phyloP scores from a whole-genome alignment of 371 early-diverging fungal species.

The Syncephalastrum contaminatum region DNA sequence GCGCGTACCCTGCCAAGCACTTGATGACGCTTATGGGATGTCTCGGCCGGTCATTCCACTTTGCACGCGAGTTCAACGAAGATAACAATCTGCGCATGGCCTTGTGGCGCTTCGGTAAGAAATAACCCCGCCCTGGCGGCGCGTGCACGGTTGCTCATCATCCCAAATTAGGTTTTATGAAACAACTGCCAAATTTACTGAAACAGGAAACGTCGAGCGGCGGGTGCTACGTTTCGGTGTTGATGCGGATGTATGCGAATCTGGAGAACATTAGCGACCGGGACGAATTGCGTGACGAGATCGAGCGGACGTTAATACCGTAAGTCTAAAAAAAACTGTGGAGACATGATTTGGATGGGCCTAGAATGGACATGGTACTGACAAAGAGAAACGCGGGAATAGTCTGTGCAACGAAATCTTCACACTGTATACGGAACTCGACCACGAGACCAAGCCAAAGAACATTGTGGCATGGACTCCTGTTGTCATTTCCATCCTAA shows the following conservation, averaged over 20 bases:
- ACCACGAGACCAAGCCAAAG: slow-evolving; percentile 52
- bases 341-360: neutral
- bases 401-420: slow-evolving; percentile 52
- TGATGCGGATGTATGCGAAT: slow-evolving; percentile 55
- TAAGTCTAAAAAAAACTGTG: slow-evolving; percentile 19
- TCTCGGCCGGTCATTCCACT: slow-evolving; percentile 78
- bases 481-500: slow-evolving; percentile 49
- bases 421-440: slow-evolving; percentile 45
- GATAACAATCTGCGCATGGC: slow-evolving; percentile 80
- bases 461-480: slow-evolving; percentile 60
- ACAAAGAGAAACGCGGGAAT: slow-evolving; percentile 1
- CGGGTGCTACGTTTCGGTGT: slow-evolving; percentile 49
- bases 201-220: slow-evolving; percentile 72
- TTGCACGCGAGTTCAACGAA: slow-evolving; percentile 82
- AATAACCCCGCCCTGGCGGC: neutral
- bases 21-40: slow-evolving; percentile 73
- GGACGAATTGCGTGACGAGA: slow-evolving; percentile 43
- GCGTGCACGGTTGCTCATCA: slow-evolving; percentile 1
- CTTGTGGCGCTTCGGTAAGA: slow-evolving; percentile 66
- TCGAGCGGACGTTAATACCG: slow-evolving; percentile 53
- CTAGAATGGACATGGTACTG: neutral
- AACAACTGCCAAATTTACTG: slow-evolving; percentile 84
- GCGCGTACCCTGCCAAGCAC: slow-evolving; percentile 56
- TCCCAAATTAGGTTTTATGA: slow-evolving; percentile 70
- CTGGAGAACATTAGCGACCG: slow-evolving; percentile 48